Percentiles rank a stretch among this genome's conserved stretches.
Conservation (phyloP, 306 rosid genomes). For the Rubus parviflorus region DNA sequence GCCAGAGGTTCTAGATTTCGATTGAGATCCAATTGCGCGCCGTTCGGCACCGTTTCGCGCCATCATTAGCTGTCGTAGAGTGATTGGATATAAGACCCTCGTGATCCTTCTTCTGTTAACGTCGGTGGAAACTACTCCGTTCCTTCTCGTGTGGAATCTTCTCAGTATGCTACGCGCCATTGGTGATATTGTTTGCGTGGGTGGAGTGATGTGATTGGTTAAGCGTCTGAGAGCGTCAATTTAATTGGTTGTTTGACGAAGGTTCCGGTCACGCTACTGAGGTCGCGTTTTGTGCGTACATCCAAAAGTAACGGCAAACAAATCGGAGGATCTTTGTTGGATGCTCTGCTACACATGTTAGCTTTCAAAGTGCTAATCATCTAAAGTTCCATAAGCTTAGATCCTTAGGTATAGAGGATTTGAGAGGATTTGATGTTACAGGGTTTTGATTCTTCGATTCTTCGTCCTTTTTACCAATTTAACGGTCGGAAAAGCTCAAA, state of each 20-base stretch:
- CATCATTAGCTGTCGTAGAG: background rate
- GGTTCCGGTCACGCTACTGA: background rate
- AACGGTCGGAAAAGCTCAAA: no score
- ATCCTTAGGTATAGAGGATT: no score
- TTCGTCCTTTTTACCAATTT: no score
- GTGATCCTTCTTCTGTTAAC: conserved; percentile 38
- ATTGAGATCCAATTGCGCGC: background rate
- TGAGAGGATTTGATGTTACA: no score
- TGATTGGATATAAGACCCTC: background rate
- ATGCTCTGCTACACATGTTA: conserved; percentile 1
- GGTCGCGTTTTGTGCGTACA: background rate
- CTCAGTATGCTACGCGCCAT: background rate
- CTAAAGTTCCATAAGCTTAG: no score
- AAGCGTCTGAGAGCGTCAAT: no score
- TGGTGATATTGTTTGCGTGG: fast-evolving
- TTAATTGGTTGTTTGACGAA: background rate
- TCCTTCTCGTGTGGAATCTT: conserved; percentile 7
- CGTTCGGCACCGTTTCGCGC: conserved; percentile 11
- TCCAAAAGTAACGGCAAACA: background rate
- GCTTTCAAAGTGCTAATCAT: no score
- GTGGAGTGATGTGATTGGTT: background rate
- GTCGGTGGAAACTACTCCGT: conserved; percentile 44
- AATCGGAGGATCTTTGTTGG: conserved; percentile 10
- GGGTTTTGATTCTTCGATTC: no score
- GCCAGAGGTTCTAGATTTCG: background rate